These are phyloP conservation scores for Spatholobus suberectus DNA, from an alignment of 306 rosid genomes.

Conservation along the genomic window DNA sequence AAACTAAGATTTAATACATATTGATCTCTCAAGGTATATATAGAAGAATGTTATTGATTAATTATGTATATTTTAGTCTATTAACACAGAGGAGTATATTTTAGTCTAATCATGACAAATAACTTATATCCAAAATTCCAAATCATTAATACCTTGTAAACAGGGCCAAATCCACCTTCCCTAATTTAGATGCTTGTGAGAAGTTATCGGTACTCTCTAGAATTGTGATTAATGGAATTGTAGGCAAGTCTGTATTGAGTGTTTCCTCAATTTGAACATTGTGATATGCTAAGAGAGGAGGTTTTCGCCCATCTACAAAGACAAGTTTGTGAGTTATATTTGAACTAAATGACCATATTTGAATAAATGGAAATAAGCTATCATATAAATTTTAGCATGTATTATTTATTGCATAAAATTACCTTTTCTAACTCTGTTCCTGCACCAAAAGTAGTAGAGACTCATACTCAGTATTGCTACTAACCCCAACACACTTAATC, in stretches of 20 bases:
- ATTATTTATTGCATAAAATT: neutral
- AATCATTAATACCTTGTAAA: constrained; percentile 48
- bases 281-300: neutral
- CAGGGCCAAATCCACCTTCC: constrained; percentile 66
- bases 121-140: neutral
- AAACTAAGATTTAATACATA: too few species aligned
- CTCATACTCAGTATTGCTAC: neutral
- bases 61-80: too few species aligned
- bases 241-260: constrained; percentile 28
- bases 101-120: neutral
- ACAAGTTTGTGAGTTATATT: neutral
- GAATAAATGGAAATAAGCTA: neutral
- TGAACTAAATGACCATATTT: neutral
- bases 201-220: constrained; percentile 37
- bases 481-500: constrained; percentile 5
- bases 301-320: neutral
- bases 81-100: neutral
- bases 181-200: constrained; percentile 48
- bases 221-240: constrained; percentile 14
- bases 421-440: constrained; percentile 3
- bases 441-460: neutral
- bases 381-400: neutral
- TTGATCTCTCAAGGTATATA: too few species aligned
- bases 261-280: too few species aligned
- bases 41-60: too few species aligned